Base-by-base conservation (phyloP, 768 basidiomycete species). In the Strobilomyces dryophilus region DNA sequence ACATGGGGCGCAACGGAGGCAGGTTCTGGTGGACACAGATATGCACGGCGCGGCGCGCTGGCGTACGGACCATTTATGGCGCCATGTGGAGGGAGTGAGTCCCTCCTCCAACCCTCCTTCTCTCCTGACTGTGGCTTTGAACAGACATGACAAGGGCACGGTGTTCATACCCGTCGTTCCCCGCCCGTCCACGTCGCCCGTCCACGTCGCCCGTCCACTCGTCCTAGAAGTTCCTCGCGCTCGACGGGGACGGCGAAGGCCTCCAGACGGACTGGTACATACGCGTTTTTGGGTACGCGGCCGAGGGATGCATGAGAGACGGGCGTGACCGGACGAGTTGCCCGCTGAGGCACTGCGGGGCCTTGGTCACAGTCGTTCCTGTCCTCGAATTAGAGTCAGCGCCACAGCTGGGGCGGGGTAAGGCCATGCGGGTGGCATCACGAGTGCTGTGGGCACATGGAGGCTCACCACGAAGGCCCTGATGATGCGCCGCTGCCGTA, bases 251-350 rank as follows among this genome's bases (percentile, higher is more conserved):
- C 59, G 89, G 89, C 4, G 78, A 83, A 59, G 85, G 87, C 56
- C 65, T 91, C n/a, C 89, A 89, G 2, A 71, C 84, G 26, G 91
- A 93, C 71, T 93, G 91, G 90, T 89, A 87, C 65, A 88, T 89
- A 85, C 80, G 89, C 20, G 82, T 90, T 47, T 80, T 78, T 60
- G 87, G 88, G 17, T 81, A 87, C 59, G 85, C 84, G 2, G 85
- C 78, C 0, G 86, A 89, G 67, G 74, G 26, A 71, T 90, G 29
- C 82, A 83, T 14, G 76, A 80, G 39, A 85, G 86, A 58, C 80
- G 83, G n/a, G 71, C 72, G 39, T 72, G 89, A 8, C 73, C 73
- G 37, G 85, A 85, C 46, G 76, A 79, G 1, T 83, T 89, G 54
- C 86, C 87, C 0, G 69, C 74, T 29, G 87, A 89, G 53, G 87